Evolutionary conservation across 495 filamentous ascomycete genomes (phyloP), one percentile per base, ranked within the genome.

Genomic region (Chaetomium cochliodes): DNA sequence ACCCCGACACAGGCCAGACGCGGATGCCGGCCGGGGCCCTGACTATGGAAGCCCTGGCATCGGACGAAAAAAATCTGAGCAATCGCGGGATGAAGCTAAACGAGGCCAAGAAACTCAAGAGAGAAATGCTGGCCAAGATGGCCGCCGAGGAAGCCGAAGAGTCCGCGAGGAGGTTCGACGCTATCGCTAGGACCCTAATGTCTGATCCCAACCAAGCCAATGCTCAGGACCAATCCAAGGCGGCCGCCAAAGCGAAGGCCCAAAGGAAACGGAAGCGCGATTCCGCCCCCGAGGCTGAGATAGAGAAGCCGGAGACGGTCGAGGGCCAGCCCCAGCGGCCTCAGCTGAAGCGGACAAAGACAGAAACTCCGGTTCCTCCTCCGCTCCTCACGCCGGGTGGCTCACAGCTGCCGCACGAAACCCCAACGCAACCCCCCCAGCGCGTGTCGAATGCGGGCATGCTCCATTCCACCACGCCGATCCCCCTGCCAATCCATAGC

Each of bases 51-150:
- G 77, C 81, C 22, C 64, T 84, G 54, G 75, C 75, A 11, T 79
- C 77, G 16, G 79, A 84, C 26, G 86, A 87, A 64, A 78, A 81
- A 57, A 77, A 82, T 41, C 68, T 92, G 25, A 90, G 86, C 72
- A 96, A 96, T 72, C 84, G 90, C 22, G 92, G 92, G 9, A 96
- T 96, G 91, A 91, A 92, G 69, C 74, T 96, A 54, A 96, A 96
- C 72, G 90, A 96, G 71, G 91, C 92, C 7, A 96, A 96, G 80
- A 96, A 94, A 71, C 79, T 92, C 58, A 96, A 96, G 80, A 86
- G 88, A 52, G 90, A 93, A 75, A 81, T 82, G 61, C 70, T 90
- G 76, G 80, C 83, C 18, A 85, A 89, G 54, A 86, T 91, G 73
- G 87, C 88, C 55, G 84, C 84, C 15, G 82, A 88, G 70, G 86